Base-by-base conservation (phyloP, 257 asterid genomes). In the Salvia rosmarinus region DNA sequence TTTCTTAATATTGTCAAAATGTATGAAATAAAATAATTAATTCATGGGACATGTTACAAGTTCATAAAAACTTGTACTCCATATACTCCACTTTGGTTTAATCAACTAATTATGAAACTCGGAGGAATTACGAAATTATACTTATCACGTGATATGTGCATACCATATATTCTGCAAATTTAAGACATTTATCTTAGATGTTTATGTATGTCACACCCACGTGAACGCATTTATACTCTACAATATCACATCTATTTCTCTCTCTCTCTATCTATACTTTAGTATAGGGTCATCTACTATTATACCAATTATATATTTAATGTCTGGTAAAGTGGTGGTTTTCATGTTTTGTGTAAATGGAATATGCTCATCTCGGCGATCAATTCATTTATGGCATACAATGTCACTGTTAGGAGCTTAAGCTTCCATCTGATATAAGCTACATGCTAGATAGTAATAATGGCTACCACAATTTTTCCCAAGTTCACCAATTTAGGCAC, bases 151-250 rank as follows among this genome's bases (percentile, higher is more conserved):
- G 68, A 62, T 12, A 14, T 61, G 28, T 11, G 34, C 51, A 60
- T 14, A 7, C 25, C 16, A 44, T 13, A 42, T 17, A 20, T 9
- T 32, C 23, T 58, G 12, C 9, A 8, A 35, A 60, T 32, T 17
- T n/a, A 17, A 8, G 17, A 17, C 12, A 25, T 28, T 57, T 13
- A 57, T 11, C 0, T 11, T 52, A 3, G 43, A 32, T 34, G 46
- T n/a, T 25, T 34, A 14, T 34, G 47, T 25, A 59, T 59, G n/a
- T 4, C 4, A 35, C 16, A 34, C 14, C 32, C 67, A 61, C 67
- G 67, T 35, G 67, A 61, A 39, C 5, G 44, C 67, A 37, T 61
- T 39, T 39, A 61, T 61, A 61, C 4, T 37, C 67, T 61, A 61
- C 47, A 5, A 47, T n/a, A 19, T 47, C 20, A 47, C 21, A 47